Evolutionary conservation across 1,139 yeast genomes (phyloP).

Genomic region (Oligophagozyma castellii): DNA sequence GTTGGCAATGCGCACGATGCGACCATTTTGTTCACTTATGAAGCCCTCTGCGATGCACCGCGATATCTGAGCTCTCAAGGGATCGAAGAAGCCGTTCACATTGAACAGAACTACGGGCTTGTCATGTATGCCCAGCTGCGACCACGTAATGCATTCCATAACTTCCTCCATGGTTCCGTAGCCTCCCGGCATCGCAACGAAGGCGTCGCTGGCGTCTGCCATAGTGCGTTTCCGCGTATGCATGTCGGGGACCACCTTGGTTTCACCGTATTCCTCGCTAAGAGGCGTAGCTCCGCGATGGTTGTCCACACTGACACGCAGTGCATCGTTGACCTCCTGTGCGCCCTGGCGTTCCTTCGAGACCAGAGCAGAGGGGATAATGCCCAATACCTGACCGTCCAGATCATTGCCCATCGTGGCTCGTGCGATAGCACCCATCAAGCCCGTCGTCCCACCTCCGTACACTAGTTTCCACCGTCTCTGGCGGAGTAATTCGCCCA

Average conservation of each 20-base stretch:
- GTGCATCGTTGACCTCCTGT: constrained; percentile 30
- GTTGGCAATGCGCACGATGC: constrained; percentile 54
- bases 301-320: constrained; percentile 32
- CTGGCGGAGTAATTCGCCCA: constrained; percentile 48
- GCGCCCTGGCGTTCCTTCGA: constrained; percentile 43
- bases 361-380: constrained; percentile 74
- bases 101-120: constrained; percentile 72
- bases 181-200: constrained; percentile 86
- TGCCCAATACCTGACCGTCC: constrained; percentile 73
- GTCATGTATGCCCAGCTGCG: constrained; percentile 72
- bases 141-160: constrained; percentile 85
- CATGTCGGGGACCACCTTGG: constrained; percentile 78
- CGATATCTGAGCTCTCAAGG: constrained; percentile 44
- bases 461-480: constrained; percentile 67
- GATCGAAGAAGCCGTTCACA: constrained; percentile 69
- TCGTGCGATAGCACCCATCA: constrained; percentile 80
- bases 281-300: constrained; percentile 51
- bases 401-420: constrained; percentile 40
- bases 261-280: constrained; percentile 58
- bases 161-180: constrained; percentile 84
- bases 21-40: constrained; percentile 52
- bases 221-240: constrained; percentile 77
- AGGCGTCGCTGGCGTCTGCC: constrained; percentile 82
- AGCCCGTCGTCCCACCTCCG: constrained; percentile 80
- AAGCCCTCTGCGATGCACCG: constrained; percentile 51